phyloP scores from a whole-genome alignment of 2,329 filamentous ascomycete genomes.

The Phyllosticta citribraziliensis region DNA sequence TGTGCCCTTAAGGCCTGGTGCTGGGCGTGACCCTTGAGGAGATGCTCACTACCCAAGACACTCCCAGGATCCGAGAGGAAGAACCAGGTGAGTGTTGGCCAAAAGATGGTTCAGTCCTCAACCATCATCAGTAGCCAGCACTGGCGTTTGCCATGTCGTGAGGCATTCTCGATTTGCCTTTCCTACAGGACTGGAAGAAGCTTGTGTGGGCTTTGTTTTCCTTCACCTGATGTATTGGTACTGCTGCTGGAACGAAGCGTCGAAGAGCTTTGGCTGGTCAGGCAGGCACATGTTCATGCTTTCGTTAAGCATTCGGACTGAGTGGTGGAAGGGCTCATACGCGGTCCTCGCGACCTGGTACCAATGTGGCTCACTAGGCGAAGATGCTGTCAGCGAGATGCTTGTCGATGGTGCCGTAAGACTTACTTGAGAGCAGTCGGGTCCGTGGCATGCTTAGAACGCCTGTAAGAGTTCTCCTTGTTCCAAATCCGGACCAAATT shows the following conservation, averaged over 20 bases:
- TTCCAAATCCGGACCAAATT: slow-evolving; percentile 49
- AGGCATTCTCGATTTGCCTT: too few species aligned
- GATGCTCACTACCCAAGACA: too few species aligned
- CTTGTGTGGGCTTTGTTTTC: background rate
- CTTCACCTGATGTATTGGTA: background rate
- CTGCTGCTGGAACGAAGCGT: background rate
- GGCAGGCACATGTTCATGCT: slow-evolving; percentile 54
- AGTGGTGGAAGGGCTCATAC: slow-evolving; percentile 58
- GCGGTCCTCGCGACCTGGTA: slow-evolving; percentile 19
- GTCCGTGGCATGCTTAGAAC: background rate
- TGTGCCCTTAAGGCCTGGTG: too few species aligned
- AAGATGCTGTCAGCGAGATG: background rate
- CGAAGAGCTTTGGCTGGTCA: background rate
- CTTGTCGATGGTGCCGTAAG: background rate
- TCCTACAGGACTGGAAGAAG: too few species aligned
- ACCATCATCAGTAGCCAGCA: too few species aligned
- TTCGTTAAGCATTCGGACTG: slow-evolving; percentile 63
- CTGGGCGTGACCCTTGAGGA: too few species aligned
- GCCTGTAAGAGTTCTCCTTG: slow-evolving; percentile 24
- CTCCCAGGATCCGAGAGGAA: too few species aligned
- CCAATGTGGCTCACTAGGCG: background rate
- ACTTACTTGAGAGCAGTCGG: background rate
- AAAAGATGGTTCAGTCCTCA: too few species aligned
- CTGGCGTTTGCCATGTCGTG: too few species aligned
- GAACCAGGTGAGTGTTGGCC: too few species aligned